Base-by-base conservation (phyloP, 129 eudicot genomes). In the Flaveria bidentis region DNA sequence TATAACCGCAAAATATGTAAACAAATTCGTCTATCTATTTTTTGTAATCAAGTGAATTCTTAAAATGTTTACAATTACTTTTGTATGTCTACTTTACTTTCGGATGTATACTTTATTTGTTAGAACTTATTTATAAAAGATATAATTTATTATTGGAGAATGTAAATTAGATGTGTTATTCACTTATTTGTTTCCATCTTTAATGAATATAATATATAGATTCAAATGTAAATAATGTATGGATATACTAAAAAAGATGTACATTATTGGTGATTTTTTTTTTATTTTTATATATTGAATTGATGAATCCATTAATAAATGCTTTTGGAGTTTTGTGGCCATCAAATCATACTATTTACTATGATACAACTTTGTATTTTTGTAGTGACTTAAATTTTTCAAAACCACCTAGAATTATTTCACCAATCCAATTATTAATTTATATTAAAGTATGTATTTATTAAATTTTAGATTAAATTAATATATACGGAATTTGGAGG, bases 401-500 rank as follows among this genome's bases (percentile, higher is more conserved):
- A 45, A 60, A 60, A 60, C n/a, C 41, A 23, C 16, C 39, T 4
- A n/a, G 41, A 60, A 25, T 60, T 60, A 60, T 60, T 60, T 23
- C 23, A 60, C 26, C 41, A 13, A 60, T 13, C 5, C 66, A 25
- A 60, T 25, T 26, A 60, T 60, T 60, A 60, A 25, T 36, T 60
- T 60, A 60, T 60, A 62, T 25, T 62, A 62, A 36, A 36, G 41
- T 36, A 62, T 45, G 11, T 45, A 62, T 28, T 62, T 62, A 62
- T 28, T 62, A 65, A 25, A 72, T 73, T 23, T 64, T 55, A 17
- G 30, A 55, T 63, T 41, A 17, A 45, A 55, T 63, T 41, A 45
- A 45, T 30, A 73, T 73, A 66, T 73, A 53, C 73, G 62, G 79
- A 73, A 80, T 80, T 73, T 80, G 75, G 50, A 80, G 79, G 74